Evolutionary conservation across 2,329 filamentous ascomycete genomes (phyloP), one percentile per base, ranked within the genome.

Genomic region (Aspergillus calidoustus): DNA sequence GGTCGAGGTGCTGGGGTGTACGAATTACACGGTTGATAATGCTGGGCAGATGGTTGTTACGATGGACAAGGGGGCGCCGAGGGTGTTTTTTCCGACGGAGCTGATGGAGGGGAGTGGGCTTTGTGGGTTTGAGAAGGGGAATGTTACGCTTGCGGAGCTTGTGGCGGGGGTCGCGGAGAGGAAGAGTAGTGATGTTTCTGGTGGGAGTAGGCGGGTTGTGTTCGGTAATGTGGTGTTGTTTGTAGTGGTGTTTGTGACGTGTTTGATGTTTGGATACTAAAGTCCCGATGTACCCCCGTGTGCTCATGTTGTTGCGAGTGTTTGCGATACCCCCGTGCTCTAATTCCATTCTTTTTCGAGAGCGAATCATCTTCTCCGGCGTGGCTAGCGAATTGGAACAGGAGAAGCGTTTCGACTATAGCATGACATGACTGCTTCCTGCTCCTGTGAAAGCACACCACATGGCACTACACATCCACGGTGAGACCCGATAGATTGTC

Each of bases 31-130:
- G 38, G 67, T 73, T 19, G 64, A 68, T 31, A 59, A 64, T 6
- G 25, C 25, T 31, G 74, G 72, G 4, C 41, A 65, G n/a, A 54
- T 75, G 6, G 59, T 30, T 1, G 59, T 75, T 2, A 50, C 59
- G 2, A 74, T 76, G 74, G 63, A 67, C 17, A 63, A 68, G 43
- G 74, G 74, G 7, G 64, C 72, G 61, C 74, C 74, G 2, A 62
- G 67, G 3, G 73, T 76, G 7, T 67, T 75, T 31, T 76, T 68
- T 46, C 74, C 72, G 4, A 61, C 61, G 0, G 25, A 63, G 4
- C 58, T 71, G 25, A 69, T 76, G 72, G 51, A 63, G 1, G 73
- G 72, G n/a, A 73, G 71, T 65, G 71, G 71, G 3, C 58, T 76
- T 13, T 76, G 73, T 54, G 72, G 73, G 17, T 68, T 49, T 59